Evolutionary conservation across 345 rosid species (phyloP).

Genomic region (Rhizophora mangle): DNA sequence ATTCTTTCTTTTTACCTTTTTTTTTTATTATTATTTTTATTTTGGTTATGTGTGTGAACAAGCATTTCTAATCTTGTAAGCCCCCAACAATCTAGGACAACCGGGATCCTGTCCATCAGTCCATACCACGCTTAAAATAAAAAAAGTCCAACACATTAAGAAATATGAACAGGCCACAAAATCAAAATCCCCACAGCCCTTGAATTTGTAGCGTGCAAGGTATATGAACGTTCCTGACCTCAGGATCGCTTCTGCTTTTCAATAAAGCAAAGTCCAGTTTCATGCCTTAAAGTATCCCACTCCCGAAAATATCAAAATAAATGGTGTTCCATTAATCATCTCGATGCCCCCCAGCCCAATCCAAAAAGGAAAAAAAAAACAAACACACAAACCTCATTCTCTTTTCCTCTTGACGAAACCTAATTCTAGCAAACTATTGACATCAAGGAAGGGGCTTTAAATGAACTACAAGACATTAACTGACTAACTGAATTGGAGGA

Average conservation of each 20-base stretch:
- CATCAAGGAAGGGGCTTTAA: not conserved
- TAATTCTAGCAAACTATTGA: too few species aligned
- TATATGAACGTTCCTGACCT: not conserved
- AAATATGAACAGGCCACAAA: not conserved
- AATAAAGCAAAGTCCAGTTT: slow-evolving; percentile 9
- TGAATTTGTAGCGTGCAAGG: slow-evolving; percentile 22
- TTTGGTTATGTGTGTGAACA: too few species aligned
- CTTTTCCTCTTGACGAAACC: too few species aligned
- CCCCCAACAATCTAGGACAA: not conserved
- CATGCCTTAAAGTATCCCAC: slow-evolving; percentile 1
- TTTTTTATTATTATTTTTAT: too few species aligned
- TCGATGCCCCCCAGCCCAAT: not conserved
- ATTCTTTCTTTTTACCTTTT: too few species aligned
- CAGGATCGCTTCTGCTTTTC: slow-evolving; percentile 8
- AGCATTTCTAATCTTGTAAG: too few species aligned
- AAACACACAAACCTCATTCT: too few species aligned
- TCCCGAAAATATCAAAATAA: too few species aligned
- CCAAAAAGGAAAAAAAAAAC: too few species aligned
- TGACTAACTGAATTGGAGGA: not conserved
- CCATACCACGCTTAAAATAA: not conserved
- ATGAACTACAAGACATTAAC: not conserved
- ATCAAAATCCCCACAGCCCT: not conserved
- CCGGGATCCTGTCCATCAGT: not conserved
- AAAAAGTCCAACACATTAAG: not conserved
- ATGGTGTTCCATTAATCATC: too few species aligned